These are phyloP conservation scores for Lodderomyces margitis DNA, from an alignment of 1,139 yeast genomes.

Conservation along the genomic window DNA sequence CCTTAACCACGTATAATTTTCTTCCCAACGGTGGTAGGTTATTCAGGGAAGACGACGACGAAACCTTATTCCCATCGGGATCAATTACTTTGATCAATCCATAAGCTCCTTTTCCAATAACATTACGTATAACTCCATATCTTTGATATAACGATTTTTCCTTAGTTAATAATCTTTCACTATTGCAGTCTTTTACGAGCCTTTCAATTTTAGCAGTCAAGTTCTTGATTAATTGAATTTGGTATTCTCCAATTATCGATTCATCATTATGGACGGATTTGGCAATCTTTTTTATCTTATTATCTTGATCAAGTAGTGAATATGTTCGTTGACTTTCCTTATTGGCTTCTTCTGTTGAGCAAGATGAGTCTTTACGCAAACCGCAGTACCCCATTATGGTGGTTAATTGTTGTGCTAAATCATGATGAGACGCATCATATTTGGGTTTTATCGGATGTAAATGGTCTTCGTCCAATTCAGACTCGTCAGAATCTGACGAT, in stretches of 20 bases:
- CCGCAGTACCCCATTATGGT: slow-evolving; percentile 39
- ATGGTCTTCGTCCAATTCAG: slow-evolving; percentile 22
- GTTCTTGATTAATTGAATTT: slow-evolving; percentile 49
- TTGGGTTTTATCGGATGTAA: slow-evolving; percentile 26
- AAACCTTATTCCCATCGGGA: slow-evolving; percentile 42
- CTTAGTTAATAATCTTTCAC: slow-evolving; percentile 14
- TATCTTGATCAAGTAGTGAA: slow-evolving; percentile 25
- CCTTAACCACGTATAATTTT: slow-evolving; percentile 67
- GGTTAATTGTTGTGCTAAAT: slow-evolving; percentile 23
- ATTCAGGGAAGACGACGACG: not conserved
- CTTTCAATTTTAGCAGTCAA: slow-evolving; percentile 42
- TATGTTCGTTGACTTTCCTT: slow-evolving; percentile 30
- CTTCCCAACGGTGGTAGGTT: slow-evolving; percentile 6
- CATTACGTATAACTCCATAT: slow-evolving; percentile 78
- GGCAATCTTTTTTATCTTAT: slow-evolving; percentile 26
- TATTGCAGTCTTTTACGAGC: slow-evolving; percentile 22
- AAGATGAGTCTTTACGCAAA: slow-evolving; percentile 12
- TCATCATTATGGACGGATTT: slow-evolving; percentile 19
- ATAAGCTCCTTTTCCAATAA: slow-evolving; percentile 82
- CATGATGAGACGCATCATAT: slow-evolving; percentile 15
- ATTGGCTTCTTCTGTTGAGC: slow-evolving; percentile 26
- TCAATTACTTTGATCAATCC: slow-evolving; percentile 75
- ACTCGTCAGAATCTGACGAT: slow-evolving; percentile 24
- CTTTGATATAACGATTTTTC: slow-evolving; percentile 46
- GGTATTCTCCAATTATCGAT: slow-evolving; percentile 60